These are phyloP conservation scores for Aspergillus thermomutatus DNA, from an alignment of 2,329 filamentous ascomycete species.

Conservation along the genomic window DNA sequence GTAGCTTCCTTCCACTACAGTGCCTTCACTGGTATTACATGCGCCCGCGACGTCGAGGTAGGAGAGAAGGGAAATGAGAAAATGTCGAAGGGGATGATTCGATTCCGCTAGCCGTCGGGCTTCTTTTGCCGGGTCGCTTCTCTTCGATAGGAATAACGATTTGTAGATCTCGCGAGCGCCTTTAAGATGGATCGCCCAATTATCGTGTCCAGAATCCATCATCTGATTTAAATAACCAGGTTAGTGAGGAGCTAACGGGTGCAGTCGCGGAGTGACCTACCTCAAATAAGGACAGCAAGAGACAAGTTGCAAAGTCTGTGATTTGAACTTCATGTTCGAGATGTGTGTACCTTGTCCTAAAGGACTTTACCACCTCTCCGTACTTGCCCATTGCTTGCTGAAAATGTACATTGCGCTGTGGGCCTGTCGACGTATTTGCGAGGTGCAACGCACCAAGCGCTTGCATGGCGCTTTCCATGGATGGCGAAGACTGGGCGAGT, in stretches of 20 bases:
- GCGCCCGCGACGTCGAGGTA: constrained; percentile 41
- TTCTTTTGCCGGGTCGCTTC: constrained; percentile 22
- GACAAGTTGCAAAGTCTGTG: constrained; percentile 34
- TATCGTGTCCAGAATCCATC: constrained; percentile 38
- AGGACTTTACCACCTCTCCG: constrained; percentile 34
- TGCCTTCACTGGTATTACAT: constrained; percentile 36
- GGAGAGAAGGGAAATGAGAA: constrained; percentile 39
- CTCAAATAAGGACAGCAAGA: constrained; percentile 35
- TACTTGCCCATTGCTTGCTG: constrained; percentile 39
- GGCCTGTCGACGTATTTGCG: constrained; percentile 34
- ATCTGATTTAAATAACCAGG: constrained; percentile 21
- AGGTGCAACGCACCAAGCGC: constrained; percentile 40
- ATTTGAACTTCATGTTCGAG: constrained; percentile 22
- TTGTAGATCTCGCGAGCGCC: constrained; percentile 40
- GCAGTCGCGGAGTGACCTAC: constrained; percentile 13
- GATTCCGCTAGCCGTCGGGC: constrained; percentile 27
- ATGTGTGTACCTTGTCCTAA: constrained; percentile 25
- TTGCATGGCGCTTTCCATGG: constrained; percentile 38
- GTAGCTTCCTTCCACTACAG: constrained; percentile 37
- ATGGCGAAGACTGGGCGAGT: constrained; percentile 30
- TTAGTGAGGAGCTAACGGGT: background rate
- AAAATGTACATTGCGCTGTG: constrained; percentile 32
- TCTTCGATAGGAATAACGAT: constrained; percentile 27
- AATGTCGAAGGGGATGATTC: constrained; percentile 33
- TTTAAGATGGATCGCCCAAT: constrained; percentile 39